Conservation (phyloP, 2,329 filamentous ascomycete species). For the Phyllosticta capitalensis region DNA sequence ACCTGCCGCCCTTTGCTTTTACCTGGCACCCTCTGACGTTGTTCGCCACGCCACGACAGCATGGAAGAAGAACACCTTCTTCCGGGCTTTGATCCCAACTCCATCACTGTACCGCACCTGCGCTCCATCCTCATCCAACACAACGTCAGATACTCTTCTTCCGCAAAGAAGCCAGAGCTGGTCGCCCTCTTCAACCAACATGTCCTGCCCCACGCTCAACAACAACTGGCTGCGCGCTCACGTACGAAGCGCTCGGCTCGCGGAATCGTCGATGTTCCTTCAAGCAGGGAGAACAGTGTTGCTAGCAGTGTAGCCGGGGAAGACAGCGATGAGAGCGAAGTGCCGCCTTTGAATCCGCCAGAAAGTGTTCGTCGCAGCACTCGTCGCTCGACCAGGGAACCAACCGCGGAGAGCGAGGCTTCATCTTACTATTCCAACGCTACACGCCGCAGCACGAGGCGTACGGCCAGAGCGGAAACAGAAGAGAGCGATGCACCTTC, state of each 20-base stretch:
- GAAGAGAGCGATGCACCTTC: conserved; percentile 19
- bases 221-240: conserved; percentile 64
- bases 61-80: conserved; percentile 61
- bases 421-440: conserved; percentile 19
- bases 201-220: conserved; percentile 67
- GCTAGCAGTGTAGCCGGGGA: conserved; percentile 35
- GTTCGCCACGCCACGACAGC: conserved; percentile 23
- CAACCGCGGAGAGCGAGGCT: conserved; percentile 28
- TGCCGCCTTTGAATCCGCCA: conserved; percentile 3
- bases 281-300: conserved; percentile 55
- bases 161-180: conserved; percentile 84
- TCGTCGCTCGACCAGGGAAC: conserved; percentile 31
- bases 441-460: conserved; percentile 14
- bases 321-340: conserved; percentile 41
- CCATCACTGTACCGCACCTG: conserved; percentile 76
- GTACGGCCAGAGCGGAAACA: conserved; percentile 35
- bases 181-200: conserved; percentile 74
- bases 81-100: conserved; percentile 72
- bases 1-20: background rate
- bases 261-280: conserved; percentile 64
- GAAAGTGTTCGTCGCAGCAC: conserved; percentile 16
- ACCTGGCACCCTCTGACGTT: conserved; percentile 8
- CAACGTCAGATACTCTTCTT: conserved; percentile 74
- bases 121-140: conserved; percentile 87
- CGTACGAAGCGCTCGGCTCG: conserved; percentile 76